Base-by-base conservation (phyloP, 768 basidiomycete genomes). In the Coprinopsis strossmayeri region DNA sequence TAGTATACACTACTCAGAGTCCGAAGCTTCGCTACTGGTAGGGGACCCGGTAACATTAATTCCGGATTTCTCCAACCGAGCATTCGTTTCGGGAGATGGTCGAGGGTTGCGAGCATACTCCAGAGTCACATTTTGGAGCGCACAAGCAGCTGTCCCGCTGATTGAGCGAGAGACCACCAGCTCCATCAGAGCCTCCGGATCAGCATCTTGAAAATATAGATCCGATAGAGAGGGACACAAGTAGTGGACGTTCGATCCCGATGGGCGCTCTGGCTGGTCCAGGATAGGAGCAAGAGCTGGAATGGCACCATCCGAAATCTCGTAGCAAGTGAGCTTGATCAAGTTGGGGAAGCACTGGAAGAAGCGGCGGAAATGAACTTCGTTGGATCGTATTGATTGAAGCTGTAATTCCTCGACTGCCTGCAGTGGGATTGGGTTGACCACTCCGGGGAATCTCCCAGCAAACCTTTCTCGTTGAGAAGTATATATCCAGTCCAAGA, bases 401-500 rank as follows among this genome's bases (percentile, higher is more conserved):
- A 74, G 53, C 32, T 64, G 55, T n/a, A 74, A 55, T 2, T 57
- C 58, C 9, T 48, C 48, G 21, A 73, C 53, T 26, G 51, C 48
- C 4, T 53, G 51, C 2, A 64, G 49, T 9, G 63, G 63, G 24
- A 68, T 52, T 12, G 47, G 50, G 39, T 48, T 50, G 34, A 32
- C 32, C 43, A 27, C 4, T 27, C 5, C 5, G 9, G 37, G 44
- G 2, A 28, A 10, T 28, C 44, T 45, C 20, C 49, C 35, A 30
- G 53, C 32, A 35, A 30, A 48, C 41, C 30, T 27, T 40, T 26
- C 32, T 43, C 48, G 43, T 26, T 28, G 23, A 24, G 37, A 46
- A 38, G 35, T 48, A 25, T 35, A 26, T 50, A 78, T 53, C 61
- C 61, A 66, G 17, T 64, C 55, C 25, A 78, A 46, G 21, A 79